Evolutionary conservation across 495 filamentous ascomycete genomes (phyloP), one percentile per base, ranked within the genome.

Genomic region (Penicillium atrosanguineum): DNA sequence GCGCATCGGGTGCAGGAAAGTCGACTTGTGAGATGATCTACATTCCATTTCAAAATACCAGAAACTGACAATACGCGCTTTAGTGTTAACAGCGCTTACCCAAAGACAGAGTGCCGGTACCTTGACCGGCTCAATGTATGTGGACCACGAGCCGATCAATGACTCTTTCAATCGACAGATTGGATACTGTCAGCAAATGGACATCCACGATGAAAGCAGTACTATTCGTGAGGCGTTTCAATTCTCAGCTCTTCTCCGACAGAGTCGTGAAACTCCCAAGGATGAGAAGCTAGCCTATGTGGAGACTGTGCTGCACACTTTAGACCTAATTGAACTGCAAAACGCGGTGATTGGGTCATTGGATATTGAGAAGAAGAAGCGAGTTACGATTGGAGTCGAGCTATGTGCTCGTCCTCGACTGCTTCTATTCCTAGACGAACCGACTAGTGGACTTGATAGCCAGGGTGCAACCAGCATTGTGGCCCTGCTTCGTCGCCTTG

Each of bases 161-260:
- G 77, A 79, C 36, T 81, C 84, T 23, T 94, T 92, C 70, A 91
- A 95, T 64, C 80, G 90, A 29, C 84, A 85, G 12, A 93, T 90
- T 0, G 83, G 82, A 8, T 96, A 93, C 62, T 91, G 87, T 19
- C 87, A 96, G 60, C 91, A 96, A 57, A 82, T 89, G 59, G 92
- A 96, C 60, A 79, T 94, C n/a, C 92, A 95, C 61, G 88, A 93
- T 48, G 77, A 85, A 11, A 86, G 85, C 0, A 81, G 86, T 44
- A 95, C 89, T 4, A 86, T 96, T 25, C 84, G 90, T 14, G 91
- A 95, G 69, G 91, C 91, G 2, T 81, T 96, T 11, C 82, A 87
- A 48, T 96, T 96, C 60, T 92, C 88, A 15, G 91, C 92, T 28
- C 77, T 89, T 41, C 76, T 96, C 6, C 82, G 91, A 36, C 92